Evolutionary conservation across 805 yeast species (phyloP).

Genomic region (Candida hispaniensis): DNA sequence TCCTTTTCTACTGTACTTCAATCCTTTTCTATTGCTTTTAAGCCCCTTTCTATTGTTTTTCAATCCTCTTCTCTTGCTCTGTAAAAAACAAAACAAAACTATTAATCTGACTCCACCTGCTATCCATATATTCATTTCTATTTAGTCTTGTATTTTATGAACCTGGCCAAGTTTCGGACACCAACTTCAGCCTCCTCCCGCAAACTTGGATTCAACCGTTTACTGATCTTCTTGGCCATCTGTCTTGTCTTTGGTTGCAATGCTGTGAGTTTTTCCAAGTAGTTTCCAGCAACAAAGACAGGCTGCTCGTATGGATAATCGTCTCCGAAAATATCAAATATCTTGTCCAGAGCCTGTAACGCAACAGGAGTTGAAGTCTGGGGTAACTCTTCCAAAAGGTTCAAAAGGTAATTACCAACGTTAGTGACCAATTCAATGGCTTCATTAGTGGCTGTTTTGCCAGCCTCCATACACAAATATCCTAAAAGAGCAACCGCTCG

Average conservation of each 20-base stretch:
- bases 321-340: conserved; percentile 78
- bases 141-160: conserved; percentile 62
- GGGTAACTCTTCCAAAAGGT: conserved; percentile 26
- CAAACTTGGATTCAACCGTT: conserved; percentile 44
- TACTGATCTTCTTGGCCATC: conserved; percentile 54
- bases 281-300: conserved; percentile 48
- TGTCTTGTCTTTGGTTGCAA: conserved; percentile 41
- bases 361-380: conserved; percentile 34
- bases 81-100: too few relatives aligned
- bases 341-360: conserved; percentile 49
- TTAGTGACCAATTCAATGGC: conserved; percentile 32
- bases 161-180: conserved; percentile 54
- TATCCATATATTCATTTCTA: too few relatives aligned
- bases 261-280: conserved; percentile 35
- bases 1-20: too few relatives aligned
- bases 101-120: too few relatives aligned
- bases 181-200: conserved; percentile 60
- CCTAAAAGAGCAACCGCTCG: conserved; percentile 45
- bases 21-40: too few relatives aligned
- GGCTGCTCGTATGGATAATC: conserved; percentile 56
- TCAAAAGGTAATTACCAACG: conserved; percentile 38
- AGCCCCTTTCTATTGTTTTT: too few relatives aligned
- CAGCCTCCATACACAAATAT: conserved; percentile 38
- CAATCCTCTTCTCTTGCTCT: too few relatives aligned
- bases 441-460: conserved; percentile 26